Evolutionary conservation across 768 basidiomycete species (phyloP), one percentile per base, ranked within the genome.

Genomic region (Leccinum variicolor): DNA sequence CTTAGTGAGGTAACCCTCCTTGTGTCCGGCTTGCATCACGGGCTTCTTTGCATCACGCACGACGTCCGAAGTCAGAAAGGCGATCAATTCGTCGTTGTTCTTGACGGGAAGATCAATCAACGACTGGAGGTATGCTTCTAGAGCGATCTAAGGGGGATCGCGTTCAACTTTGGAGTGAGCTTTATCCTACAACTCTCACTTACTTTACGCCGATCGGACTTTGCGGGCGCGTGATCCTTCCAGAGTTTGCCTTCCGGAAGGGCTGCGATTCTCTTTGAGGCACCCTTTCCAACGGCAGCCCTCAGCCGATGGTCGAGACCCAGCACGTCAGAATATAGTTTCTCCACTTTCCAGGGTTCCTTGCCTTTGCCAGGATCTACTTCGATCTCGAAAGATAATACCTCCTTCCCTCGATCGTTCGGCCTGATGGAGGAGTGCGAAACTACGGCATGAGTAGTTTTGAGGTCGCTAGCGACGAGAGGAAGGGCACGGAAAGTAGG

Each of bases 201-300:
- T 66, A 91, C 94, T 80, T 98, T 98, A 62, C 96, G 78, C 73
- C 96, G 94, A 77, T 98, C 97, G 45, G 94, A 92, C 77, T 91
- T 95, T 28, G 92, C 92, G 29, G 96, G 96, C 0, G 95, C 94
- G 71, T 96, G 94, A 75, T 98, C 97, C 73, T 86, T 95, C 91
- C 96, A 98, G 9, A 97, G 77, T 72, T 88, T 90, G 25, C 92
- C 91, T 70, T 99, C 97, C 2, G 97, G 97, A 56, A 99, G 72
- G 54, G 74, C 79, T 19, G 79, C 85, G 50, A 98, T 85, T 74
- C 84, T 90, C 78, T 94, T 94, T 45, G 79, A 82, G 19, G 89
- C 76, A 51, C 81, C 82, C 70, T 86, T 88, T 14, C 86, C 85
- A 21, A 77, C 66, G 23, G 63, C 60, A 21, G 70, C 66, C 54